Evolutionary conservation across 257 asterid species (phyloP), one percentile per base, ranked within the genome.

Genomic region (Solanum stenotomum): DNA sequence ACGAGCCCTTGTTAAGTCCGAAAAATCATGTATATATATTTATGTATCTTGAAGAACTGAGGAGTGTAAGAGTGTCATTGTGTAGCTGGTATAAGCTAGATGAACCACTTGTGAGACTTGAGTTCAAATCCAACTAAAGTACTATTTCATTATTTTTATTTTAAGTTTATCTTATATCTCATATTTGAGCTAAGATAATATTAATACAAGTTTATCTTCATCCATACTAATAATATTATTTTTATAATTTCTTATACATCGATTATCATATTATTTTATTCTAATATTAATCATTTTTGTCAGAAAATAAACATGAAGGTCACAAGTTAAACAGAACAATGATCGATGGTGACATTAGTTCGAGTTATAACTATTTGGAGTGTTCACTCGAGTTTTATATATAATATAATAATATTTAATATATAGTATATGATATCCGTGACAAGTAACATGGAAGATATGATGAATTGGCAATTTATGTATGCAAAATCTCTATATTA

Each of bases 401-500:
- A 49, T 15, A 15, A 49, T 49, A 14, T 14, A 49, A 49, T 49
- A 40, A 40, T 40, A 49, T 49, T 14, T 49, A 49, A 49, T 49
- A 16, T 15, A 49, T 49, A 15, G 61, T 49, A 15, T 16, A 49
- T 49, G 23, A 49, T 49, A 49, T 56, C n/a, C 6, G 46, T 81
- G 0, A 81, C 67, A 46, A 46, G 70, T 13, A 46, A 46, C 71
- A 4, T 63, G 2, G 3, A 75, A 31, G 6, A 18, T 16, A 5
- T 49, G 10, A 82, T 82, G 85, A 82, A 82, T 15, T 82, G 85
- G 70, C 86, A 49, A 82, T 82, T 82, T 4, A 20, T 81, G n/a
- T 42, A 5, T 56, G 65, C 15, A 38, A 42, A 42, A 0, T 35
- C 42, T 49, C 40, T 27, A 15, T 81, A 27, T 4, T 81, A 33